These are phyloP conservation scores for Trifolium repens DNA, from an alignment of 306 rosid species.

Conservation along the genomic window DNA sequence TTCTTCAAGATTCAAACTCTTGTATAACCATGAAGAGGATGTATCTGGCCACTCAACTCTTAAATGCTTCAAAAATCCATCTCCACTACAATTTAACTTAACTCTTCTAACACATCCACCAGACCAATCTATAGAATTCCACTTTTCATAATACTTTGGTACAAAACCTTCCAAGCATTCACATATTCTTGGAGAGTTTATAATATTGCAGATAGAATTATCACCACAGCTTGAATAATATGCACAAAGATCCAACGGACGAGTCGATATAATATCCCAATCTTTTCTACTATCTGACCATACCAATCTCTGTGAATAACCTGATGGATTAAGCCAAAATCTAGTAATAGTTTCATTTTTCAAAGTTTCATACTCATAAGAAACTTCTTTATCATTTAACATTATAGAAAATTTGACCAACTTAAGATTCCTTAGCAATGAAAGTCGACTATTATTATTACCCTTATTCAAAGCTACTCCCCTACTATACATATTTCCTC, in stretches of 20 bases:
- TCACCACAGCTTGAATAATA: constrained; percentile 35
- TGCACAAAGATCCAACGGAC: constrained; percentile 14
- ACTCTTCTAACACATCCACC: constrained; percentile 34
- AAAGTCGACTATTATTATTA: background rate
- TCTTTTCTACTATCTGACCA: constrained; percentile 28
- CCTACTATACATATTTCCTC: background rate
- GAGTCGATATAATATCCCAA: constrained; percentile 15
- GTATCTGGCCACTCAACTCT: constrained; percentile 32
- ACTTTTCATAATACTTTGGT: constrained; percentile 30
- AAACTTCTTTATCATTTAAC: constrained; percentile 29
- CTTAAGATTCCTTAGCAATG: background rate
- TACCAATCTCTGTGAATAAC: constrained; percentile 11
- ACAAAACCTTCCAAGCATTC: constrained; percentile 24
- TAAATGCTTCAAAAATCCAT: constrained; percentile 8
- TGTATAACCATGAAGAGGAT: constrained; percentile 24
- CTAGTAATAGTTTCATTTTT: constrained; percentile 24
- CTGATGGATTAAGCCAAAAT: background rate
- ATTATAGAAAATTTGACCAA: constrained; percentile 3
- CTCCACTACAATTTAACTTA: background rate
- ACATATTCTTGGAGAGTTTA: background rate
- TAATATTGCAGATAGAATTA: constrained; percentile 11
- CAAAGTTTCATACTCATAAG: background rate
- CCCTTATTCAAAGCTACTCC: constrained; percentile 51
- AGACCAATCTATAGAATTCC: constrained; percentile 27
- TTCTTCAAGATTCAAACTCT: too few relatives aligned